Percentiles rank a stretch among this genome's conserved stretches.
Conservation (phyloP, 495 filamentous ascomycete genomes). For the Patellaria atrata region DNA sequence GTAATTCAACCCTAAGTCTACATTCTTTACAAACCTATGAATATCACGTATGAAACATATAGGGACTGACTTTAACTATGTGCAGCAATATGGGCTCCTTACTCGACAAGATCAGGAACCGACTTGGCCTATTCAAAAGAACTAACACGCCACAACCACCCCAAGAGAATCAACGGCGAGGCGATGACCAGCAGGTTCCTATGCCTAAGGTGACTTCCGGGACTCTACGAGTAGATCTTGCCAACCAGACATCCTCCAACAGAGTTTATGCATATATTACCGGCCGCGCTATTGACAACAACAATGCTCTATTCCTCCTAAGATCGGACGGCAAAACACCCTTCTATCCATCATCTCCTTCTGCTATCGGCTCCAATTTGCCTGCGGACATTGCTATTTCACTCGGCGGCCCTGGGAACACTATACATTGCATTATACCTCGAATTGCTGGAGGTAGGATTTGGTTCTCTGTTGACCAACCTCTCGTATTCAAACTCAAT, state of each 20-base stretch:
- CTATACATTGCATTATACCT: slow-evolving; percentile 47
- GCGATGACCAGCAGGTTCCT: slow-evolving; percentile 5
- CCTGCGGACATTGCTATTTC: slow-evolving; percentile 44
- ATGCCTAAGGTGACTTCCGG: slow-evolving; percentile 6
- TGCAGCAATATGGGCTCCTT: too few relatives aligned
- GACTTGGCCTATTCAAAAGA: too few relatives aligned
- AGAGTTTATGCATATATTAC: slow-evolving; percentile 59
- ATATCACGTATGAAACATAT: too few relatives aligned
- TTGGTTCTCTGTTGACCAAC: slow-evolving; percentile 49
- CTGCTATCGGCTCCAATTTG: slow-evolving; percentile 32
- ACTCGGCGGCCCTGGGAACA: slow-evolving; percentile 44
- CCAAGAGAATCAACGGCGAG: too few relatives aligned
- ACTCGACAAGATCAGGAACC: too few relatives aligned
- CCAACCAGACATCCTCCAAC: slow-evolving; percentile 47
- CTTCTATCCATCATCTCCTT: slow-evolving; percentile 41
- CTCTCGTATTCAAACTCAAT: slow-evolving; percentile 56
- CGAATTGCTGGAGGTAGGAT: slow-evolving; percentile 53
- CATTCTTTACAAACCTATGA: too few relatives aligned
- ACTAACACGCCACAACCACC: too few relatives aligned
- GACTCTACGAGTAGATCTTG: slow-evolving; percentile 42
- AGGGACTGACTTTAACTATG: too few relatives aligned
- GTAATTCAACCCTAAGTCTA: too few relatives aligned
- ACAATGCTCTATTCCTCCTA: slow-evolving; percentile 45
- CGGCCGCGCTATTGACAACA: slow-evolving; percentile 45
- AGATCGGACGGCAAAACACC: slow-evolving; percentile 42